Evolutionary conservation across 441 rosid species (phyloP).

Genomic region (Jatropha podagrica): DNA sequence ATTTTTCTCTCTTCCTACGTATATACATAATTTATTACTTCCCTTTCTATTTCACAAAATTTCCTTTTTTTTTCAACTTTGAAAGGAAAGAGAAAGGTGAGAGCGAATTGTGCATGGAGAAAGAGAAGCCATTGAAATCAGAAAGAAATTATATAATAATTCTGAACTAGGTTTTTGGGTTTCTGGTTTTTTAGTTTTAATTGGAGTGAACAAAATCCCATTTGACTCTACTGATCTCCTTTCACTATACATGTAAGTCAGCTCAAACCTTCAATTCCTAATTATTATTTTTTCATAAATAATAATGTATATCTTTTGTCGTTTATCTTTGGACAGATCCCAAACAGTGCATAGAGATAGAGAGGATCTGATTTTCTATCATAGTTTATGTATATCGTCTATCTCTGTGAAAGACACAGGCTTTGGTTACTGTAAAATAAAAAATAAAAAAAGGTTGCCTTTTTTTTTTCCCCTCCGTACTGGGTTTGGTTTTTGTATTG

Average conservation of each 20-base stretch:
- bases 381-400: background rate
- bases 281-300: background rate
- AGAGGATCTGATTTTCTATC: constrained; percentile 8
- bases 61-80: background rate
- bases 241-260: constrained; percentile 15
- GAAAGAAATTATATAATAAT: background rate
- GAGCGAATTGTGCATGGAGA: constrained; percentile 4
- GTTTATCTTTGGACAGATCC: constrained; percentile 33
- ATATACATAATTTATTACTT: background rate
- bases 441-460: constrained; percentile 12
- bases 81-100: background rate
- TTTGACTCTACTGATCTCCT: background rate
- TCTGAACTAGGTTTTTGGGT: background rate
- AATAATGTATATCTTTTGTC: constrained; percentile 15
- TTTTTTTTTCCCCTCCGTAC: constrained; percentile 9
- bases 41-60: constrained; percentile 1
- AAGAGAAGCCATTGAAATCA: constrained; percentile 16
- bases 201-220: background rate
- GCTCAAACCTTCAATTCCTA: constrained; percentile 10
- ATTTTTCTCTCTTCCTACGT: background rate
- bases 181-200: background rate
- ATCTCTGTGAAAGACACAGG: background rate
- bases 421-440: constrained; percentile 21
- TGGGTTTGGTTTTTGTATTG: constrained; percentile 14
- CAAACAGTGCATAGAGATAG: constrained; percentile 20